Evolutionary conservation across 495 filamentous ascomycete genomes (phyloP).

Genomic region (Recurvomyces mirabilis): DNA sequence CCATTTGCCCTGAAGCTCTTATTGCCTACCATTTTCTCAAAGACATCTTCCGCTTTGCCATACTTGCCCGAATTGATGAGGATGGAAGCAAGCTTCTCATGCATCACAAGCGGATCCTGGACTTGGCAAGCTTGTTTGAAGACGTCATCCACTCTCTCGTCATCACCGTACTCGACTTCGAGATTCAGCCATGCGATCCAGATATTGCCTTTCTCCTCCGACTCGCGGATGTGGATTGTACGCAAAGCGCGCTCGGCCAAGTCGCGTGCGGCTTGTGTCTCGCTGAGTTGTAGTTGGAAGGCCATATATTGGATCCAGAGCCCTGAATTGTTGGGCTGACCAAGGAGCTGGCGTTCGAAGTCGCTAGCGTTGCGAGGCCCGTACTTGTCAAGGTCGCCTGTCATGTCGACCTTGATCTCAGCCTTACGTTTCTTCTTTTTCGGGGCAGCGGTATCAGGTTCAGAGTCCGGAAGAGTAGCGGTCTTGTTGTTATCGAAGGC

Average conservation of each 20-base stretch:
- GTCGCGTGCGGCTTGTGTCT: slow-evolving; percentile 71
- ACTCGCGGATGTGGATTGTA: slow-evolving; percentile 76
- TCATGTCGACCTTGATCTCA: slow-evolving; percentile 75
- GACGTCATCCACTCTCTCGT: slow-evolving; percentile 71
- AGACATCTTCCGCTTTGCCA: slow-evolving; percentile 83
- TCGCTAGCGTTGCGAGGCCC: slow-evolving; percentile 86
- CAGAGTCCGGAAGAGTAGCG: slow-evolving; percentile 38
- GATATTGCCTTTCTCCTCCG: slow-evolving; percentile 82
- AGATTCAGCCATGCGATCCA: slow-evolving; percentile 92
- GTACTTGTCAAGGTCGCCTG: slow-evolving; percentile 73
- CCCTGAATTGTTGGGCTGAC: slow-evolving; percentile 76
- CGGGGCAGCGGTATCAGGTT: slow-evolving; percentile 45
- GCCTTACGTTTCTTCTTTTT: slow-evolving; percentile 73
- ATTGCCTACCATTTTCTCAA: slow-evolving; percentile 74
- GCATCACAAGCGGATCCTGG: slow-evolving; percentile 82
- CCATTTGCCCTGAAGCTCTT: slow-evolving; percentile 61
- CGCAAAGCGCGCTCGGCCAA: slow-evolving; percentile 81
- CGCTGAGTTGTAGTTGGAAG: slow-evolving; percentile 84
- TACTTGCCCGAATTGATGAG: slow-evolving; percentile 84
- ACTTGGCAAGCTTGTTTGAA: slow-evolving; percentile 91
- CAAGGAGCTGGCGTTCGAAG: slow-evolving; percentile 84
- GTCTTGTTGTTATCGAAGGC: slow-evolving; percentile 19
- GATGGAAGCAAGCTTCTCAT: slow-evolving; percentile 82
- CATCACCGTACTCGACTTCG: slow-evolving; percentile 79
- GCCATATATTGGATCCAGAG: slow-evolving; percentile 96